These are phyloP conservation scores for Trichoderma atroviride DNA, from an alignment of 2,329 filamentous ascomycete genomes.

Conservation along the genomic window DNA sequence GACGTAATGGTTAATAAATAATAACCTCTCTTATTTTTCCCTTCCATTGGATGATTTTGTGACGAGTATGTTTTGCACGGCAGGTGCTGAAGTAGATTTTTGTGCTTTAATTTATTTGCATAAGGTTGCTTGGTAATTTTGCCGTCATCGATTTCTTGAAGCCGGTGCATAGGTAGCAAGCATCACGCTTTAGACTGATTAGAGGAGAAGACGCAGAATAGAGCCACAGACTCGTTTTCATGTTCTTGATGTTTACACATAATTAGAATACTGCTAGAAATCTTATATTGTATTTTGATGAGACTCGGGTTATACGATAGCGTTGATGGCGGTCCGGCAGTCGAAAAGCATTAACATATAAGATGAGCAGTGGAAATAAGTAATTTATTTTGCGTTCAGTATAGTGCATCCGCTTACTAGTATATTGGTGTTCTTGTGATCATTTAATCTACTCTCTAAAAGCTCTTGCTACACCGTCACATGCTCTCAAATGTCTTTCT, in stretches of 20 bases:
- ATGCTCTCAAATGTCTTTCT: background rate
- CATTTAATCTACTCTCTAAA: background rate
- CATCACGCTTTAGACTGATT: background rate
- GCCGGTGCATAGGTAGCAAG: background rate
- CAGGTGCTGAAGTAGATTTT: background rate
- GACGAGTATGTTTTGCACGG: background rate
- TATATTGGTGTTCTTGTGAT: background rate
- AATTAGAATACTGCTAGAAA: too few species aligned
- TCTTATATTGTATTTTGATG: background rate
- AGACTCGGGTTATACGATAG: background rate
- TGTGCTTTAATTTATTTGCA: background rate
- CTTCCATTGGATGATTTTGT: background rate
- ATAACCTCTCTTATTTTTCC: background rate
- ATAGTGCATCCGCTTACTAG: too few species aligned
- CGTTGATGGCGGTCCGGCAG: background rate
- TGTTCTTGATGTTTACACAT: too few species aligned
- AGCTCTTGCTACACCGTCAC: background rate
- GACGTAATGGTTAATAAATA: constrained; percentile 22
- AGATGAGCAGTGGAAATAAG: background rate
- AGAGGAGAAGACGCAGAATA: background rate
- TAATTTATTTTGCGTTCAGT: background rate
- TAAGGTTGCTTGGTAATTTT: constrained; percentile 3
- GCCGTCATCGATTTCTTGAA: constrained; percentile 3
- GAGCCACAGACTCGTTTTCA: background rate
- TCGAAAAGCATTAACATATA: background rate